Base-by-base conservation (phyloP, 2,329 filamentous ascomycete genomes). In the Exophiala spinifera region DNA sequence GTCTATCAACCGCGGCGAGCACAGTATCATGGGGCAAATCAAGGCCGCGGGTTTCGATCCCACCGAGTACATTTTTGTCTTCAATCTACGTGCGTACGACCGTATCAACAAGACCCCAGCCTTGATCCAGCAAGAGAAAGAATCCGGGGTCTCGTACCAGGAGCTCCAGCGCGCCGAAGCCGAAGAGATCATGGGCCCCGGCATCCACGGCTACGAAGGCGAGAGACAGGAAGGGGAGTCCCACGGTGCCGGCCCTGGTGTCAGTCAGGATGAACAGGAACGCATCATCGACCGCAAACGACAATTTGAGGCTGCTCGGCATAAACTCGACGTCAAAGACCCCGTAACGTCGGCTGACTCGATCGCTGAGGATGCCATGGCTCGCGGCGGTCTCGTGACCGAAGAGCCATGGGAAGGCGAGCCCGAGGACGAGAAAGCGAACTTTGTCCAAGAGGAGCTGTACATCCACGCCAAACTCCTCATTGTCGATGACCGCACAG, bases 11-110 rank as follows among this genome's bases (percentile, higher is more conserved):
- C 86, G 94, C 42, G 94, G 94, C 4, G 87, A 95, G 60, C 79
- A 97, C 67, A 96, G 90, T 3, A 97, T 99, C 49, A 94, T 88
- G 64, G 90, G 83, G 36, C 86, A 88, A 66, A 84, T 96, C 55
- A 77, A 78, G 20, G 56, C 54, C 34, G 64, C 59, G 3, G 60
- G 60, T 20, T 47, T 67, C 34, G 65, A 69, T 59, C 64, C 66
- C 1, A 53, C 66, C 0, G 66, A 96, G 56, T 82, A 97, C 71
- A 85, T 99, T 28, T 96, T 95, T 72, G 80, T 95, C 66, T 99
- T 97, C 79, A 97, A 97, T 63, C 76, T 99, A 37, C 83, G 94
- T 17, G 91, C 88, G 1, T 99, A 95, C 67, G 94, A 97, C 69
- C 88, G 94, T 13, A 79, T 99, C 56, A 95, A 95, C 72, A 87